Conservation (phyloP, 192 early-diverging fungal genomes). For the Coemansia sp. region DNA sequence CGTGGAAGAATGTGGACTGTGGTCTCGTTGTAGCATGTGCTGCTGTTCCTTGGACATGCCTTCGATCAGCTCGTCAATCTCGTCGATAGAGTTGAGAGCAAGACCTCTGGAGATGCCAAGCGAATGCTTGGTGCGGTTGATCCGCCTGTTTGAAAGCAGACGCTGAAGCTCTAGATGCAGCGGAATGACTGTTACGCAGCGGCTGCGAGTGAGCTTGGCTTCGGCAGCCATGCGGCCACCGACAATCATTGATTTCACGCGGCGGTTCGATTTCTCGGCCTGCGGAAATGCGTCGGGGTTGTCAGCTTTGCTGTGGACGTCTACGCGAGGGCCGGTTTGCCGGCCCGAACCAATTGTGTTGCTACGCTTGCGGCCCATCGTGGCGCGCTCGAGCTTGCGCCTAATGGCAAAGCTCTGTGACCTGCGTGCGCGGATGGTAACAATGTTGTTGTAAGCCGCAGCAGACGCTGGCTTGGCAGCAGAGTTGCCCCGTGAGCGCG, state of each 20-base stretch:
- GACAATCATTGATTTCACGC: constrained; percentile 39
- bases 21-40: not conserved
- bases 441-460: constrained; percentile 5
- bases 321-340: constrained; percentile 12
- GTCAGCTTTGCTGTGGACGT: not conserved
- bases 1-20: not conserved
- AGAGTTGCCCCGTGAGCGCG: not conserved
- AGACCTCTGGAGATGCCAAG: too few species aligned
- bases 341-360: constrained; percentile 39
- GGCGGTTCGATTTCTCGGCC: constrained; percentile 19
- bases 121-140: too few species aligned
- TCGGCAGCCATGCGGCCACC: not conserved
- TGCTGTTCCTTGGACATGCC: not conserved
- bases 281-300: constrained; percentile 9
- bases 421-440: constrained; percentile 38
- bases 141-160: constrained; percentile 9
- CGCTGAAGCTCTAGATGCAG: constrained; percentile 39
- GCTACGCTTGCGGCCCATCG: constrained; percentile 32
- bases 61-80: not conserved
- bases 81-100: too few species aligned
- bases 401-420: constrained; percentile 39
- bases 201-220: not conserved
- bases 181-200: constrained; percentile 36
- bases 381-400: constrained; percentile 25
- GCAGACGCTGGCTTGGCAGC: not conserved